Percentiles rank a stretch among this genome's conserved stretches.
Evolutionary conservation across 257 asterid genomes (phyloP).

Genomic region (Capsicum baccatum): DNA sequence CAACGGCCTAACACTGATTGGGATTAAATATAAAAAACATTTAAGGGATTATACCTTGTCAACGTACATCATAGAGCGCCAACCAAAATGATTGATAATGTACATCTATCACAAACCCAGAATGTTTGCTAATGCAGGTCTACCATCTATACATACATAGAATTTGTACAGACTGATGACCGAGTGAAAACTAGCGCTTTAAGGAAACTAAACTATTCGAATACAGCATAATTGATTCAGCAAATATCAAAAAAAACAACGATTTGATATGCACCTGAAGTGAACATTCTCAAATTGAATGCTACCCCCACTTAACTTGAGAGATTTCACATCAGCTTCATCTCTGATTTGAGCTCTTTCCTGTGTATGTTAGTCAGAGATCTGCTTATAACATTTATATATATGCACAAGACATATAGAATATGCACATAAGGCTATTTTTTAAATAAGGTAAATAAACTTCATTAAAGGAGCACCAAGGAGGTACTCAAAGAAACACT

Average conservation of each 20-base stretch:
- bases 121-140: neutral
- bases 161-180: neutral
- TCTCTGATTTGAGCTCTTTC: slow-evolving; percentile 84
- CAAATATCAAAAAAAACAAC: neutral
- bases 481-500: neutral
- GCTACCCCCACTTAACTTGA: slow-evolving; percentile 70
- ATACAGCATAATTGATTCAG: neutral
- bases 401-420: slow-evolving; percentile 22
- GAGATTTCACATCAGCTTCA: slow-evolving; percentile 66
- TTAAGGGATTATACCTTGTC: neutral
- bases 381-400: slow-evolving; percentile 19
- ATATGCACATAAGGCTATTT: neutral
- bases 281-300: slow-evolving; percentile 84
- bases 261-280: slow-evolving; percentile 67
- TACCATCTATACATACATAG: slow-evolving; percentile 3
- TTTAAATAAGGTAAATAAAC: neutral
- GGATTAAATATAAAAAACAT: neutral
- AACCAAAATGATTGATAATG: neutral
- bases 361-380: slow-evolving; percentile 47
- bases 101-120: neutral
- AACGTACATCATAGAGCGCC: neutral
- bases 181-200: neutral
- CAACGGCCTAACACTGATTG: neutral
- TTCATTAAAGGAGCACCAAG: slow-evolving; percentile 6
- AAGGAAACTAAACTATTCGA: slow-evolving; percentile 19